Base-by-base conservation (phyloP, 768 basidiomycete genomes). In the Mycena filopes region DNA sequence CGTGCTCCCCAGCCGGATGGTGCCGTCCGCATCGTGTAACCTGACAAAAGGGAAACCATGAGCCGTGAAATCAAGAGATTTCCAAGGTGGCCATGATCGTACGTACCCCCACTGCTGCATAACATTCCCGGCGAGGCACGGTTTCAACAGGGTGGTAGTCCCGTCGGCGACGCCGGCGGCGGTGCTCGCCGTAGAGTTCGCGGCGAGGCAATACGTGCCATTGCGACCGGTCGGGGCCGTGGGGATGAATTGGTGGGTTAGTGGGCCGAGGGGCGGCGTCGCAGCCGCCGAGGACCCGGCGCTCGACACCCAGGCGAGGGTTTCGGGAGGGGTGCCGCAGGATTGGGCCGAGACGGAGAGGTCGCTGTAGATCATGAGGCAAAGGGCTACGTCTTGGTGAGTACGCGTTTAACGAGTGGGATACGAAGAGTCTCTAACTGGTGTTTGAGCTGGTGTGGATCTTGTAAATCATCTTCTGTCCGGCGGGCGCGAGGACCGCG, bases 1-100 rank as follows among this genome's bases (percentile, higher is more conserved):
- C 38, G 5, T 4, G 38, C 41, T 54, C 53, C 53, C 53, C 38
- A 54, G 38, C 12, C 38, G 53, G 28, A 54, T 54, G 7, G 53
- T 54, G 15, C 53, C 38, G 21, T 54, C 53, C 6, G 38, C 38
- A 4, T 54, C 53, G 9, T 40, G 53, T 12, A 54, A 7, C n/a
- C n/a, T n/a, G n/a, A n/a, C n/a, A n/a, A n/a, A n/a, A n/a, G n/a
- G n/a, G n/a, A n/a, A n/a, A n/a, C n/a, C n/a, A n/a, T n/a, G n/a
- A n/a, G n/a, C n/a, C n/a, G n/a, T n/a, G n/a, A n/a, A n/a, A n/a
- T n/a, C n/a, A n/a, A n/a, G n/a, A n/a, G n/a, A n/a, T n/a, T n/a
- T n/a, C n/a, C n/a, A n/a, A n/a, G n/a, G n/a, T n/a, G n/a, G n/a
- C n/a, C n/a, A n/a, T n/a, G n/a, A n/a, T n/a, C n/a, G n/a, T n/a